These are phyloP conservation scores for Diutina neorugosa DNA, from an alignment of 1,139 yeast genomes.

Conservation along the genomic window DNA sequence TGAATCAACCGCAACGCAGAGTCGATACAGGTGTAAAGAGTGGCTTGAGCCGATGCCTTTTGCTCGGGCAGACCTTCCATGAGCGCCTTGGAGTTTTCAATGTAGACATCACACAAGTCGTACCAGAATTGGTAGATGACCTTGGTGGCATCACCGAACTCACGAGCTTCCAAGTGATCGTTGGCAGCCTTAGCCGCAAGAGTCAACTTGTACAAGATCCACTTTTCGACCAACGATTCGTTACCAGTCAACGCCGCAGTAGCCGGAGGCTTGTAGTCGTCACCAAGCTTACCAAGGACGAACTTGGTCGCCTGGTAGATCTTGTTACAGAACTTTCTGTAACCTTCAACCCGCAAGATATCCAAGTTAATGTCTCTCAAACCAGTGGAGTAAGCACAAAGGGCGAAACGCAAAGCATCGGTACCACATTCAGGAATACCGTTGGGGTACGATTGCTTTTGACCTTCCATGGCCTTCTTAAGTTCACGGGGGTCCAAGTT, in stretches of 20 bases:
- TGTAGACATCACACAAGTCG: conserved; percentile 93
- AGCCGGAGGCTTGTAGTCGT: conserved; percentile 73
- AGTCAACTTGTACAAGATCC: conserved; percentile 86
- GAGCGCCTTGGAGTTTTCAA: conserved; percentile 89
- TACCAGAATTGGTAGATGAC: conserved; percentile 91
- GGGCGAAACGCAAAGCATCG: conserved; percentile 94
- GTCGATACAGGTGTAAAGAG: conserved; percentile 86
- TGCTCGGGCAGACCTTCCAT: conserved; percentile 85
- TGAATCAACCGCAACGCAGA: conserved; percentile 86
- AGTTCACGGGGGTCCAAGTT: conserved; percentile 86
- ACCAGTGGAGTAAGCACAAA: conserved; percentile 97
- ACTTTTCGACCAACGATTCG: conserved; percentile 87
- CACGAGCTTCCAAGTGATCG: conserved; percentile 66
- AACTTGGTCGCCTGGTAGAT: conserved; percentile 98
- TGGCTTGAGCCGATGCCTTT: conserved; percentile 83
- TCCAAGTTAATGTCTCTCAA: conserved; percentile 97
- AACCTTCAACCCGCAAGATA: conserved; percentile 94
- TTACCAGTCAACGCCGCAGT: conserved; percentile 51
- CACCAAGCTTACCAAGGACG: conserved; percentile 86
- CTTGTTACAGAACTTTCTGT: conserved; percentile 98
- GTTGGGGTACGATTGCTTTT: conserved; percentile 79
- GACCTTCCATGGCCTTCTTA: conserved; percentile 81
- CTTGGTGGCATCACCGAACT: conserved; percentile 79
- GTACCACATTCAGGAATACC: conserved; percentile 99
- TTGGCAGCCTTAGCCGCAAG: conserved; percentile 55